These are phyloP conservation scores for Spiraea crenata DNA, from an alignment of 331 rosid species.

Conservation along the genomic window DNA sequence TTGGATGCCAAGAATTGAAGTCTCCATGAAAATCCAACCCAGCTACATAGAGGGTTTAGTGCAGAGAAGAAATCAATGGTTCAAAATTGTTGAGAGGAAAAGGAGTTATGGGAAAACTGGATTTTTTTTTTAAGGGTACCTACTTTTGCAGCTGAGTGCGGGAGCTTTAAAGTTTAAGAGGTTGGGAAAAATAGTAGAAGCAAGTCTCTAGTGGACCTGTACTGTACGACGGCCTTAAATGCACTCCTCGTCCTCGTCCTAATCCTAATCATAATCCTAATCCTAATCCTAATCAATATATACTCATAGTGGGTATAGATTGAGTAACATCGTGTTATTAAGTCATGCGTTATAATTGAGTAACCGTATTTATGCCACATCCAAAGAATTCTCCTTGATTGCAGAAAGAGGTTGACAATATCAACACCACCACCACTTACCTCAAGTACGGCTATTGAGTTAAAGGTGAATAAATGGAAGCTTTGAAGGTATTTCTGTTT, in stretches of 20 bases:
- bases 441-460: not conserved
- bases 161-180: not conserved
- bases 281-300: too few relatives aligned
- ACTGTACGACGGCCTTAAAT: not conserved
- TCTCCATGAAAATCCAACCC: slow-evolving; percentile 33
- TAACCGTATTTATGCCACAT: too few relatives aligned
- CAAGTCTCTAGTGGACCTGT: not conserved
- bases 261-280: too few relatives aligned
- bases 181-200: not conserved
- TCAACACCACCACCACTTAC: too few relatives aligned
- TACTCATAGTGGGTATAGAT: too few relatives aligned
- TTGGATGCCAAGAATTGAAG: slow-evolving; percentile 8
- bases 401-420: too few relatives aligned
- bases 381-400: too few relatives aligned
- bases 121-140: not conserved
- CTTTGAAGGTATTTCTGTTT: not conserved
- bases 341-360: too few relatives aligned
- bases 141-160: slow-evolving; percentile 5
- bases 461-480: not conserved
- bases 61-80: not conserved
- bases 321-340: too few relatives aligned
- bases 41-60: not conserved
- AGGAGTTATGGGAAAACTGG: not conserved
- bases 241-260: too few relatives aligned
- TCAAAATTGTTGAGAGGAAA: not conserved